A percentile compares a stretch with the other conserved stretches of the same genome.
Evolutionary conservation across 2,329 filamentous ascomycete genomes (phyloP).

Genomic region (Rhytidhysteron rufulum): DNA sequence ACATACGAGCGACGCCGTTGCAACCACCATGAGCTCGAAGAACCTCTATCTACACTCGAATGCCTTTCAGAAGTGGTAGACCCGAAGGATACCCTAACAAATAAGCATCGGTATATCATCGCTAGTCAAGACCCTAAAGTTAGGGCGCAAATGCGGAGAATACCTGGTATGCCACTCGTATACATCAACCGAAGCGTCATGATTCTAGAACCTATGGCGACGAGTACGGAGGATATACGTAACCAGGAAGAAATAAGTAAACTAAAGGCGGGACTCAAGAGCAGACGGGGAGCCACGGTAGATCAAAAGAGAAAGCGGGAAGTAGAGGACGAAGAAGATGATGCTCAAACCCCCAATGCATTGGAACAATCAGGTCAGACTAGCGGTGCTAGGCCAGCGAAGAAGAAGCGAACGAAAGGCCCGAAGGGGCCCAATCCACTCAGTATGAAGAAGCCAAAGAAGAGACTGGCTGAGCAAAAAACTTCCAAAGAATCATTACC

Average conservation of each 20-base stretch:
- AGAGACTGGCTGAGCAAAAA: no score
- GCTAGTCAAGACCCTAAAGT: conserved; percentile 68
- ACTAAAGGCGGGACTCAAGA: conserved; percentile 66
- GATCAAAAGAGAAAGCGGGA: conserved; percentile 34
- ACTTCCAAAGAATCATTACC: conserved; percentile 4
- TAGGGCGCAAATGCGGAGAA: conserved; percentile 59
- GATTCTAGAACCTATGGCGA: conserved; percentile 74
- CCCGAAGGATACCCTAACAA: conserved; percentile 65
- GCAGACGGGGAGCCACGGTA: conserved; percentile 22
- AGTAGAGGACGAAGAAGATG: conserved; percentile 41
- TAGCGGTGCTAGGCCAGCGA: conserved; percentile 17
- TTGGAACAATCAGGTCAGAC: conserved; percentile 9
- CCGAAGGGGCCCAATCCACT: conserved; percentile 69
- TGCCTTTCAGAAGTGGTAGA: conserved; percentile 75
- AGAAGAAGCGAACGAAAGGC: conserved; percentile 57
- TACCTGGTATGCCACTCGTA: conserved; percentile 70
- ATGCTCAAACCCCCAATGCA: conserved; percentile 9
- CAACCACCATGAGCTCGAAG: conserved; percentile 70
- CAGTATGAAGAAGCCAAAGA: conserved; percentile 66
- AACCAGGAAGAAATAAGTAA: conserved; percentile 70
- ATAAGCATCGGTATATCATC: conserved; percentile 76
- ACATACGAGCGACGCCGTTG: conserved; percentile 71
- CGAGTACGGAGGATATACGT: conserved; percentile 59
- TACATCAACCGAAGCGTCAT: conserved; percentile 78
- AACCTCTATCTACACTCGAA: conserved; percentile 65